phyloP scores from a whole-genome alignment of 176 grass and related monocot species.

The Ampelocalamus luodianensis region DNA sequence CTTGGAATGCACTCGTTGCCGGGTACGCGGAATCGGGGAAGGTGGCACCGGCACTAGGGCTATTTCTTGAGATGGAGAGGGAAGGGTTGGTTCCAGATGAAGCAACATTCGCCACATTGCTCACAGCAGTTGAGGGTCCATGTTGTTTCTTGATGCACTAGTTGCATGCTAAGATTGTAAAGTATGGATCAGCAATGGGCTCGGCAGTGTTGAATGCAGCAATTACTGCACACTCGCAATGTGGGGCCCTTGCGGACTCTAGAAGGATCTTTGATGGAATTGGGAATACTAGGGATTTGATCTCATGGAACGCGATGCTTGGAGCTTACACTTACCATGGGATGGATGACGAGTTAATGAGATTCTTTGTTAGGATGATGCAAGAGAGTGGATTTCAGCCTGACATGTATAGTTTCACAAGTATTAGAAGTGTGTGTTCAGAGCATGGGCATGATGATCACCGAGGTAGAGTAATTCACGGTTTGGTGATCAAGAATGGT shows the following conservation, averaged over 20 bases:
- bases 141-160: slow-evolving; percentile 42
- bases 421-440: slow-evolving; percentile 54
- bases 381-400: slow-evolving; percentile 5
- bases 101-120: slow-evolving; percentile 4
- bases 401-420: slow-evolving; percentile 75
- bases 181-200: slow-evolving; percentile 40
- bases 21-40: too few relatives aligned
- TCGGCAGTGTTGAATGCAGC: slow-evolving; percentile 57
- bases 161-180: slow-evolving; percentile 60
- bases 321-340: slow-evolving; percentile 53
- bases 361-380: slow-evolving; percentile 58
- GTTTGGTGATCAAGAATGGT: slow-evolving; percentile 50
- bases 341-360: slow-evolving; percentile 20
- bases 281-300: slow-evolving; percentile 49
- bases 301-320: slow-evolving; percentile 79
- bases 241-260: slow-evolving; percentile 40
- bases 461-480: slow-evolving; percentile 51
- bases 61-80: too few relatives aligned
- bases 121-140: not conserved
- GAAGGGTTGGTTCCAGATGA: too few relatives aligned
- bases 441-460: slow-evolving; percentile 4
- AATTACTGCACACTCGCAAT: slow-evolving; percentile 56
- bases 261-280: slow-evolving; percentile 66
- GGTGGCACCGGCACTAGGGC: too few relatives aligned
- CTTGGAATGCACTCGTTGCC: too few relatives aligned